These are phyloP conservation scores for Fraxinus baroniana DNA, from an alignment of 305 asterid genomes.

Conservation along the genomic window DNA sequence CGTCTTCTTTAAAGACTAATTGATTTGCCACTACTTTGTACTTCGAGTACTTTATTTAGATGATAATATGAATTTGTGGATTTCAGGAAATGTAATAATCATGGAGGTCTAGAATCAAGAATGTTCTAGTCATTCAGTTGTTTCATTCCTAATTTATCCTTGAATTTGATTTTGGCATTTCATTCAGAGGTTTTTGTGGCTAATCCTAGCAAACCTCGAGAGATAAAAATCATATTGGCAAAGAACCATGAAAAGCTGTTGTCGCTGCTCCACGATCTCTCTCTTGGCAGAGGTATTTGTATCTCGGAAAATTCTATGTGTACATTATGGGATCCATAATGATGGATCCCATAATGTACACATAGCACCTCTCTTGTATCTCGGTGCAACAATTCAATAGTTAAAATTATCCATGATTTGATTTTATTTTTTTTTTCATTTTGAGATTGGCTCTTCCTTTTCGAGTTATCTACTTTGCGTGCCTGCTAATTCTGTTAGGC, in stretches of 20 bases:
- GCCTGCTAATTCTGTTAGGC: constrained; percentile 14
- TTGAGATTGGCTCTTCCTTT: not conserved
- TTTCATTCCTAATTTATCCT: constrained; percentile 15
- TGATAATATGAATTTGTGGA: not conserved
- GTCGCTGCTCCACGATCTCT: constrained; percentile 67
- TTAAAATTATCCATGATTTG: not conserved
- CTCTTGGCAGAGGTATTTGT: constrained; percentile 84
- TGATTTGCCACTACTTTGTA: not conserved
- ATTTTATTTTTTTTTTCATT: not conserved
- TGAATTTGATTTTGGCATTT: constrained; percentile 13
- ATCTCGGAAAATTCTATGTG: too few relatives aligned
- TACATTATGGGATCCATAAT: too few relatives aligned
- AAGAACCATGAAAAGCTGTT: constrained; percentile 80
- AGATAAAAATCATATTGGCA: constrained; percentile 76
- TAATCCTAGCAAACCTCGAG: constrained; percentile 92
- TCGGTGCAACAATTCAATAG: not conserved
- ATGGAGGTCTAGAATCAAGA: not conserved
- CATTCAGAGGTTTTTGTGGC: constrained; percentile 81
- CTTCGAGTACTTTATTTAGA: not conserved
- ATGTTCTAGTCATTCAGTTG: not conserved
- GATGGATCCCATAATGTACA: too few relatives aligned
- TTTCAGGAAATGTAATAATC: not conserved
- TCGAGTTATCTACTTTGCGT: constrained; percentile 8
- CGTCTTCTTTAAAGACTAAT: not conserved
- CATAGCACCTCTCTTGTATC: too few relatives aligned